Percentiles rank a stretch among this genome's conserved stretches.
These are phyloP conservation scores for Coffea humblotiana DNA, from an alignment of 305 asterid genomes.

Conservation along the genomic window DNA sequence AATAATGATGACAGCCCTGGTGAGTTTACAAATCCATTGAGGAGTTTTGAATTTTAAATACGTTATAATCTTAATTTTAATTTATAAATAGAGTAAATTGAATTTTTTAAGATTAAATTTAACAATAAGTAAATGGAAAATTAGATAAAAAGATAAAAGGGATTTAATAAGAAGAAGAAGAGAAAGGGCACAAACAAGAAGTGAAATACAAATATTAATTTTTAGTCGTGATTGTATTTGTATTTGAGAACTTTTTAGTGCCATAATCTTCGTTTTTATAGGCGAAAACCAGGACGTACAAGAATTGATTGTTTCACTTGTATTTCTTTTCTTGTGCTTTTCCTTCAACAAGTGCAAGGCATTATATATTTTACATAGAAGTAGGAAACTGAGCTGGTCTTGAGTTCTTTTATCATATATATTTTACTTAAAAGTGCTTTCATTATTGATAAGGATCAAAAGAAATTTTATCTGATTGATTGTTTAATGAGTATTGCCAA, in stretches of 20 bases:
- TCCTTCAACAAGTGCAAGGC: neutral
- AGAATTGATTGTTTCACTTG: neutral
- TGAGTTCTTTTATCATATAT: neutral
- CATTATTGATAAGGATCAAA: neutral
- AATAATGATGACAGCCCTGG: slow-evolving; percentile 33
- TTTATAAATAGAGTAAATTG: neutral
- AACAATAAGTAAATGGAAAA: neutral
- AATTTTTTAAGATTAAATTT: neutral
- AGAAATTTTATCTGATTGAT: neutral
- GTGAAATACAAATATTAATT: no score
- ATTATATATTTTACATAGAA: no score
- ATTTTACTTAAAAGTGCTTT: neutral
- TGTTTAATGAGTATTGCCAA: no score
- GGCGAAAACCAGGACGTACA: neutral
- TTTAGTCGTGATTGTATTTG: no score
- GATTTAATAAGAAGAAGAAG: neutral
- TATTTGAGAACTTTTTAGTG: neutral
- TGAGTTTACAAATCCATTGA: neutral
- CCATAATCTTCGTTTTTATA: neutral
- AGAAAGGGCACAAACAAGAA: neutral
- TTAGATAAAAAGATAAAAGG: neutral
- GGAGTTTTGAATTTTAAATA: neutral
- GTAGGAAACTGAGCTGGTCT: neutral
- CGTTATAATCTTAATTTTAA: neutral
- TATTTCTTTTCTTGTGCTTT: no score